A percentile compares a stretch with the other conserved stretches of the same genome.
Conservation (phyloP, 176 grass and related monocot genomes). For the Hordeum marinum region DNA sequence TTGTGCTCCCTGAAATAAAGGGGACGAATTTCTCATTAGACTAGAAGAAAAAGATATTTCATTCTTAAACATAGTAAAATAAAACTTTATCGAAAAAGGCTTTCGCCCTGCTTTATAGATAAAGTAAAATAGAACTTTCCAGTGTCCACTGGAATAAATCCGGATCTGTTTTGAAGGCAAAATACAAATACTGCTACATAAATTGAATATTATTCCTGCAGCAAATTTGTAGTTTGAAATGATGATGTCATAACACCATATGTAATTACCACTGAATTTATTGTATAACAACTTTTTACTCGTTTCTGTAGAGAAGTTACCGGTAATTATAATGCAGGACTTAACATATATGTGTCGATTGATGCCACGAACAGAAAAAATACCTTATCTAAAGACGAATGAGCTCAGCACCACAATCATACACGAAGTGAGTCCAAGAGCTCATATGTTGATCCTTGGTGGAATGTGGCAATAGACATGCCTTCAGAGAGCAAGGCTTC, state of each 20-base stretch:
- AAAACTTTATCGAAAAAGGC: too few species aligned
- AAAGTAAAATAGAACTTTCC: background rate
- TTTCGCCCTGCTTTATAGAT: too few species aligned
- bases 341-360: background rate
- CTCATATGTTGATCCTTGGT: slow-evolving; percentile 31
- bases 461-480: slow-evolving; percentile 41
- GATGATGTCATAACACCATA: background rate
- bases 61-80: background rate
- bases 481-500: slow-evolving; percentile 40
- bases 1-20: slow-evolving; percentile 28
- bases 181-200: background rate
- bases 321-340: too few species aligned
- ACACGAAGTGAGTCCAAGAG: slow-evolving; percentile 47
- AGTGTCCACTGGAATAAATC: background rate
- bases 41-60: background rate
- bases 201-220: background rate
- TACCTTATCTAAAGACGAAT: slow-evolving; percentile 80
- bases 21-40: background rate
- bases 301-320: background rate
- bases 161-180: background rate
- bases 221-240: background rate
- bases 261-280: background rate
- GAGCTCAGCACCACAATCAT: slow-evolving; percentile 60
- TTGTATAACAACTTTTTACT: background rate
- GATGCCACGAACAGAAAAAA: background rate